A percentile compares a stretch with the other conserved stretches of the same genome.
Evolutionary conservation across 108 stramenopile genomes (phyloP).

Genomic region (Asterionellopsis glacialis): DNA sequence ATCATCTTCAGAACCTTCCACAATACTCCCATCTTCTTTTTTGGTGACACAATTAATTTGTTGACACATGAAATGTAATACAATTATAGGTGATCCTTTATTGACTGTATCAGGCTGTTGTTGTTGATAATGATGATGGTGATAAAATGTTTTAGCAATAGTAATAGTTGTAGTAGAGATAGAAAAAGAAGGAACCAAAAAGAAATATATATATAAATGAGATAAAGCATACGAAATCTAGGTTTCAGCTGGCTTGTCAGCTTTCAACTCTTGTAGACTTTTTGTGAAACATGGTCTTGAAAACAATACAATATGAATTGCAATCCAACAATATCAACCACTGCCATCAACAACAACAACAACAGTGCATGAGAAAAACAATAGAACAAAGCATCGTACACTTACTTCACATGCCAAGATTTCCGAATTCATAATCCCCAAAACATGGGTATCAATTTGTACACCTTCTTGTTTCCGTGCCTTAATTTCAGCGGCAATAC

Average conservation of each 20-base stretch:
- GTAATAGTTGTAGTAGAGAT: no score
- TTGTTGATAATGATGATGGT: background rate
- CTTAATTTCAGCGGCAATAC: conserved; percentile 83
- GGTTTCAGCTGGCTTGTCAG: background rate
- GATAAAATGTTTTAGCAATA: background rate
- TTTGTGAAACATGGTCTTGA: background rate
- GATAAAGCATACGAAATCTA: background rate
- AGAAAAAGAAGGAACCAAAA: background rate
- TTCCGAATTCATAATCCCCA: conserved; percentile 94
- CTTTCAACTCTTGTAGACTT: no score
- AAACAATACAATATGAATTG: background rate
- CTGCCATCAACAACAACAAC: conserved; percentile 1
- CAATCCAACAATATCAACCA: background rate
- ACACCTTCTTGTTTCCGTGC: conserved; percentile 88
- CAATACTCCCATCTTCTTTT: conserved; percentile 83
- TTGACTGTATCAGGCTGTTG: conserved; percentile 68
- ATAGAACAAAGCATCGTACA: conserved; percentile 13
- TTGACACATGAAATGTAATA: conserved; percentile 96
- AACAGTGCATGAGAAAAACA: background rate
- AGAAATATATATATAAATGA: background rate
- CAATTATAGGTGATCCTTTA: conserved; percentile 86
- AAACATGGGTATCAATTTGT: conserved; percentile 88
- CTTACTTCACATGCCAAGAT: conserved; percentile 85
- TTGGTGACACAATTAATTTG: conserved; percentile 98
- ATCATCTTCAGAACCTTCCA: conserved; percentile 89